Evolutionary conservation across 2,329 filamentous ascomycete genomes (phyloP), one percentile per base, ranked within the genome.

Genomic region (Cryoendolithus antarcticus): DNA sequence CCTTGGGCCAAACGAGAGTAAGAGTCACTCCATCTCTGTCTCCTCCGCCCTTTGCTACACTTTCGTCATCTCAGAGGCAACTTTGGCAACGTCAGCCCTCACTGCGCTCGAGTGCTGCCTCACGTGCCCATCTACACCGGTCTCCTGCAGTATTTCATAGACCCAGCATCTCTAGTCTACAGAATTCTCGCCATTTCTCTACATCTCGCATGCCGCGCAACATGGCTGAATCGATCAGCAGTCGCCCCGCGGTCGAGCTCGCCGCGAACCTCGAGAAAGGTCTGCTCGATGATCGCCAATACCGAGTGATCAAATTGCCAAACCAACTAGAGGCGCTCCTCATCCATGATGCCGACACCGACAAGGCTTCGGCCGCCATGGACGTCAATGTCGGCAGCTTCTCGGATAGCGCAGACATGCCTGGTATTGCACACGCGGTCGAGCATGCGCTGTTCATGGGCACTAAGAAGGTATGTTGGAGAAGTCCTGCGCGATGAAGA

Each of bases 371-470:
- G 54, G 91, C 89, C 7, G 83, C 89, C 37, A 77, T 96, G 56
- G 91, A 96, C 59, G 88, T 96, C 57, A 88, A 93, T 60, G 89
- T 95, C 29, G 91, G 91, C 45, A 93, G 85, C 62, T 95, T 95
- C 66, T 93, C 84, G 57, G 91, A 98, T 56, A 77, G 83, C 48
- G 75, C 82, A 48, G 83, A 86, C 52, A 86, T 96, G 75, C 88
- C 86, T 9, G 86, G 91, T 43, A 88, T 93, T 75, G 89, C 89
- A 38, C 91, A 96, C 66, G 88, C 86, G 5, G 86, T 96, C 39
- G 89, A 96, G 69, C 89, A 95, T 72, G 67, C 95, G 48, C 68
- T 98, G 15, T 98, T 98, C 67, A 96, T 98, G 91, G 91, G 91
- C 36, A 98, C 91, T 6, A 82, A 94, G 62, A 98, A 96, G 70